Base-by-base conservation (phyloP, 1,284 basidiomycete genomes). In the Hemileia vastatrix region DNA sequence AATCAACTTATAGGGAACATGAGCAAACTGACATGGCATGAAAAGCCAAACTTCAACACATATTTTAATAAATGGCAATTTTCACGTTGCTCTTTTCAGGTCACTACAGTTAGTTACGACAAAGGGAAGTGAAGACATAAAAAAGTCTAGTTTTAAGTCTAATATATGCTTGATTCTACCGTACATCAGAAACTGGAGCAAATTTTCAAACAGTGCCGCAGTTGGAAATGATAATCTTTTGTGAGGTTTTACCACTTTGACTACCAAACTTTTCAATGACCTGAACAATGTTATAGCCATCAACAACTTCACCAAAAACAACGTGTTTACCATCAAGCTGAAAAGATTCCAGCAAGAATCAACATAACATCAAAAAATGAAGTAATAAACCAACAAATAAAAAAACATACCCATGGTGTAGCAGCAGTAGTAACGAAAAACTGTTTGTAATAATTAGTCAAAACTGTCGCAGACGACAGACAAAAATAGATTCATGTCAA, bases 361-460 rank as follows among this genome's bases (percentile, higher is more conserved):
- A 32, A 9, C 5, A 4, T 31, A 68, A 65, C 64, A 63, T 68
- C 67, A 50, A 71, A 69, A 65, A 70, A 70, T 45, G 65, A 63
- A 44, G 66, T 67, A 54, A 72, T 70, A n/a, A 19, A n/a, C 43
- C 36, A 45, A 40, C 9, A 8, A 8, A 52, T 9, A 13, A 49
- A 19, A 6, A 13, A 13, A 54, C 59, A 45, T 27, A 75, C 65
- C 71, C 71, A 73, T 21, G 63, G 54, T 57, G 74, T 75, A 52
- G 66, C 65, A 50, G 72, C 72, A 49, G 72, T 73, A 66, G 72
- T 73, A 69, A 76, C 70, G 68, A 71, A 70, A 67, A 74, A 75
- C n/a, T n/a, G n/a, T n/a, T n/a, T n/a, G n/a, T n/a, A n/a, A 64
- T 72, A 69, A 45, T 51, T 47, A 21, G 64, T 43, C 53, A 36